Evolutionary conservation across 164 flowering plant species (phyloP).

Genomic region (Platanus orientalis): DNA sequence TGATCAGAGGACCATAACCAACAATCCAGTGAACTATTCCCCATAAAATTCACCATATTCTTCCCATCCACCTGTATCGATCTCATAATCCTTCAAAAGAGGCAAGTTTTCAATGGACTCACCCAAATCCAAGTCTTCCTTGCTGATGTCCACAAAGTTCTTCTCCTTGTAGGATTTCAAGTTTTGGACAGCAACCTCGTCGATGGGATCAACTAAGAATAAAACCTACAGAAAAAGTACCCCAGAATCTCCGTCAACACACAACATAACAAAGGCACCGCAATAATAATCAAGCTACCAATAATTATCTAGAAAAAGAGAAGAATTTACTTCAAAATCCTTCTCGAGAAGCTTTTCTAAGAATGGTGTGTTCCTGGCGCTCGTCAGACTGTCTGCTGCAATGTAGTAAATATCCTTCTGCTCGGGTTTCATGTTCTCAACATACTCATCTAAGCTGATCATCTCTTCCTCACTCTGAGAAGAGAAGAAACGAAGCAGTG

Average conservation of each 20-base stretch:
- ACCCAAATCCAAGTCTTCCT: slow-evolving; percentile 96
- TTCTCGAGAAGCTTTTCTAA: slow-evolving; percentile 74
- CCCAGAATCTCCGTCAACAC: not conserved
- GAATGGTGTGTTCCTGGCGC: slow-evolving; percentile 89
- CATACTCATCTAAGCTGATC: slow-evolving; percentile 93
- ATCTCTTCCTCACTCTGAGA: slow-evolving; percentile 79
- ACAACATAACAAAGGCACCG: not conserved
- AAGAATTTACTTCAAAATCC: slow-evolving; percentile 62
- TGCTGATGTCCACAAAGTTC: slow-evolving; percentile 90
- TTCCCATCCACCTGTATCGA: not conserved
- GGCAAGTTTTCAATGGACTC: slow-evolving; percentile 7
- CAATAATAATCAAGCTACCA: not conserved
- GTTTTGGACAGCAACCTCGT: slow-evolving; percentile 84
- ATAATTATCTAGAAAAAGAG: not conserved
- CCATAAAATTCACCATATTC: not conserved
- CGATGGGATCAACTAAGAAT: slow-evolving; percentile 88
- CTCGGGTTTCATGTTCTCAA: slow-evolving; percentile 92
- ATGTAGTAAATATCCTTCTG: slow-evolving; percentile 91
- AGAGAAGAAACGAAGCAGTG: slow-evolving; percentile 85
- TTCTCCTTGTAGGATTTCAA: slow-evolving; percentile 90
- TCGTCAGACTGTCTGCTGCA: slow-evolving; percentile 79
- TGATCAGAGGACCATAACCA: too few relatives aligned
- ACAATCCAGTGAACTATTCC: too few relatives aligned
- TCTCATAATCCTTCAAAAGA: not conserved
- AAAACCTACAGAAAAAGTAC: slow-evolving; percentile 61